A percentile compares a stretch with the other conserved stretches of the same genome.
Evolutionary conservation across 2,329 filamentous ascomycete genomes (phyloP).

Genomic region (Erysiphe pulchra): DNA sequence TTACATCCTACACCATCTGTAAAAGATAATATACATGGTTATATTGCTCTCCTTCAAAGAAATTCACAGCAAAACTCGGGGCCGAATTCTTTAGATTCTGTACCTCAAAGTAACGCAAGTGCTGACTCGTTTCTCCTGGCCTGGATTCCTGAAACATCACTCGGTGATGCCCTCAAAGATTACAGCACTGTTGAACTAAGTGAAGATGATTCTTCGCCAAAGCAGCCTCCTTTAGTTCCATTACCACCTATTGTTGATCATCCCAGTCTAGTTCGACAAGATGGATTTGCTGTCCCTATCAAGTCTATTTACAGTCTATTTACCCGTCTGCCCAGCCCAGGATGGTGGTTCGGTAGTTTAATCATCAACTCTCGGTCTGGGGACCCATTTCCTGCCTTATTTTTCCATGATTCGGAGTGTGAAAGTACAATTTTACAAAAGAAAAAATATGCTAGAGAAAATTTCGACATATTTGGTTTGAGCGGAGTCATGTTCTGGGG

Average conservation of each 20-base stretch:
- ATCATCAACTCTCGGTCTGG: slow-evolving; percentile 80
- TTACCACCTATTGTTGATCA: slow-evolving; percentile 67
- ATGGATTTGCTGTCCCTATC: slow-evolving; percentile 77
- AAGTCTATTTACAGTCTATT: slow-evolving; percentile 76
- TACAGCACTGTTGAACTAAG: slow-evolving; percentile 91
- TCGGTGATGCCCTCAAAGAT: slow-evolving; percentile 64
- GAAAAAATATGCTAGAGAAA: slow-evolving; percentile 60
- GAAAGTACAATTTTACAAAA: slow-evolving; percentile 87
- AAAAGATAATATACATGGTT: slow-evolving; percentile 89
- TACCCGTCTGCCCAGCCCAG: slow-evolving; percentile 71
- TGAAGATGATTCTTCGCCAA: slow-evolving; percentile 55
- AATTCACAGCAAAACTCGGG: slow-evolving; percentile 24
- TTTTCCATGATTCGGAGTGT: slow-evolving; percentile 95
- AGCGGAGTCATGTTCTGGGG: slow-evolving; percentile 87
- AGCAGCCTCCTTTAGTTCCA: slow-evolving; percentile 73
- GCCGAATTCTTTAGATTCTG: slow-evolving; percentile 10
- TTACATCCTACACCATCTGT: slow-evolving; percentile 80
- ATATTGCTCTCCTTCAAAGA: slow-evolving; percentile 79
- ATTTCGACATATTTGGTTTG: slow-evolving; percentile 74
- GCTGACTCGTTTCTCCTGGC: slow-evolving; percentile 53
- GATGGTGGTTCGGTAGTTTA: slow-evolving; percentile 95
- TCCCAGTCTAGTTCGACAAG: slow-evolving; percentile 44
- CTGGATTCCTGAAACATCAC: slow-evolving; percentile 74
- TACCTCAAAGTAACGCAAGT: slow-evolving; percentile 21
- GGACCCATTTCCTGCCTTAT: slow-evolving; percentile 81